Percentiles rank a stretch among this genome's conserved stretches.
Evolutionary conservation across 192 early-diverging fungal species (phyloP).

Genomic region (Backusella tarrabulga): DNA sequence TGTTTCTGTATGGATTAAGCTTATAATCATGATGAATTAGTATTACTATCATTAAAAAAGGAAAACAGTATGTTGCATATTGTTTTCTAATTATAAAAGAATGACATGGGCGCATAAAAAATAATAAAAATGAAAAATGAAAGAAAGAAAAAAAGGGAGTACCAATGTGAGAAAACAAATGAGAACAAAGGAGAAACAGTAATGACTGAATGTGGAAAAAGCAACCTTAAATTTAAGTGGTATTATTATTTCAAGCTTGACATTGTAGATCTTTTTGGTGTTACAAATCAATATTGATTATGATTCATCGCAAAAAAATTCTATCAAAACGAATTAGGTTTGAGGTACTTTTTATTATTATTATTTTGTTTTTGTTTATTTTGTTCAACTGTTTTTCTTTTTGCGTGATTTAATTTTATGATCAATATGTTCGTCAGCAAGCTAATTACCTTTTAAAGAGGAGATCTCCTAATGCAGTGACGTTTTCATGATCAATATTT

Average conservation of each 20-base stretch:
- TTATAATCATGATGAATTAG: not conserved
- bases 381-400: not conserved
- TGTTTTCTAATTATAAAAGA: slow-evolving; percentile 2
- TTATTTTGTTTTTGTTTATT: not conserved
- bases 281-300: not conserved
- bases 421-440: not conserved
- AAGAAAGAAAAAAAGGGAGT: not conserved
- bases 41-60: not conserved
- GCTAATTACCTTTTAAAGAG: not conserved
- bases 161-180: not conserved
- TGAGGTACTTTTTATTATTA: not conserved
- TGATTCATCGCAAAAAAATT: not conserved
- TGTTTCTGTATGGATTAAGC: not conserved
- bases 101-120: not conserved
- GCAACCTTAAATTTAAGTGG: slow-evolving; percentile 1
- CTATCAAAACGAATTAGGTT: not conserved
- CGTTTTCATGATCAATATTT: not conserved
- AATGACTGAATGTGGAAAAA: not conserved
- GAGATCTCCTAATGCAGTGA: not conserved
- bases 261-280: not conserved
- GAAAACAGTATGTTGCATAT: not conserved
- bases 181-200: slow-evolving; percentile 2
- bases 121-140: not conserved
- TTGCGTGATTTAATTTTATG: not conserved
- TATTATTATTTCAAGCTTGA: not conserved